phyloP scores from a whole-genome alignment of 805 yeast species.

The Candida krabiensis region DNA sequence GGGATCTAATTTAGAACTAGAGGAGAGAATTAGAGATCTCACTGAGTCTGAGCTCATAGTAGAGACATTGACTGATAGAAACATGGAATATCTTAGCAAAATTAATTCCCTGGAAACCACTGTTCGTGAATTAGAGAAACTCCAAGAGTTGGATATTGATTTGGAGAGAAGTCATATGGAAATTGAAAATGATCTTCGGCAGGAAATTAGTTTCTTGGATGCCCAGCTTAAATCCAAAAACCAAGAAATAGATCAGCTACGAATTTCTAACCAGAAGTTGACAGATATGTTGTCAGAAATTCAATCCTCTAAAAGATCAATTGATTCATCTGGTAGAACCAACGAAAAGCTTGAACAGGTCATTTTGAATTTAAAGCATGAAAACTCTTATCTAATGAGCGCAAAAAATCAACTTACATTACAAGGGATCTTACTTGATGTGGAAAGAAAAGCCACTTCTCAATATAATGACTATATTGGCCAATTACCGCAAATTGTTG shows the following conservation, averaged over 20 bases:
- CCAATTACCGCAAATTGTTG: conserved; percentile 1
- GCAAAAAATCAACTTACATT: conserved; percentile 10
- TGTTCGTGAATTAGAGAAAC: conserved; percentile 46
- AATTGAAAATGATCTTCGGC: conserved; percentile 43
- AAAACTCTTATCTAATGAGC: conserved; percentile 16
- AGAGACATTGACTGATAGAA: conserved; percentile 36
- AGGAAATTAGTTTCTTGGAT: conserved; percentile 35
- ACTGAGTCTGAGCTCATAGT: conserved; percentile 33
- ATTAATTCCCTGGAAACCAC: conserved; percentile 36
- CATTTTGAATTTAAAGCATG: conserved; percentile 14
- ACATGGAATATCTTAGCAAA: conserved; percentile 34
- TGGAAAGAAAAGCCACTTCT: conserved; percentile 9
- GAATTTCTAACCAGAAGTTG: conserved; percentile 31
- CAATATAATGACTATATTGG: conserved; percentile 7
- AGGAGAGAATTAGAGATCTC: conserved; percentile 28
- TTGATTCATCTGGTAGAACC: background rate
- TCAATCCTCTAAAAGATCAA: background rate
- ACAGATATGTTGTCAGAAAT: conserved; percentile 26
- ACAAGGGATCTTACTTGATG: conserved; percentile 7
- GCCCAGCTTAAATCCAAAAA: conserved; percentile 13
- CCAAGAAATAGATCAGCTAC: conserved; percentile 22
- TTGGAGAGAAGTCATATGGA: conserved; percentile 46
- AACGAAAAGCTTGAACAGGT: conserved; percentile 5
- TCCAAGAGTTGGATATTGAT: conserved; percentile 49
- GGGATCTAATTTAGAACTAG: conserved; percentile 25